phyloP scores from a whole-genome alignment of 805 yeast species.

The Sungouiozyma intestinalis region DNA sequence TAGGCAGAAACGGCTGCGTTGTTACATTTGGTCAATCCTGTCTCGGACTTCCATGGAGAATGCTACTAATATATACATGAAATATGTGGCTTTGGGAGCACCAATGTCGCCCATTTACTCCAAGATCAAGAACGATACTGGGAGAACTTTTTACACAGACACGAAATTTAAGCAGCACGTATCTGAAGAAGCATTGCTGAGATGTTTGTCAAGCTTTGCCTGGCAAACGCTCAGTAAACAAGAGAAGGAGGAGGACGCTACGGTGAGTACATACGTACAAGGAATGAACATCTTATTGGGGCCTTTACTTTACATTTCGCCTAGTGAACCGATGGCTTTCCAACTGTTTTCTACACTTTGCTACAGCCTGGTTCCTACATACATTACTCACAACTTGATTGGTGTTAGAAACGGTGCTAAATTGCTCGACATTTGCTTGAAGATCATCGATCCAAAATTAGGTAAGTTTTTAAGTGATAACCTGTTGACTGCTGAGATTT shows the following conservation, averaged over 20 bases:
- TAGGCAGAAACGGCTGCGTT: conserved; percentile 29
- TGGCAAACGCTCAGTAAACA: conserved; percentile 27
- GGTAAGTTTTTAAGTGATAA: conserved; percentile 35
- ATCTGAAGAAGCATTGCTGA: conserved; percentile 53
- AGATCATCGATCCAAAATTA: conserved; percentile 63
- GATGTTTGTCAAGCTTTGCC: conserved; percentile 69
- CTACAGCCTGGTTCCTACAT: conserved; percentile 59
- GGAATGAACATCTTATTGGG: conserved; percentile 85
- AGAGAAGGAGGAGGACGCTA: conserved; percentile 1
- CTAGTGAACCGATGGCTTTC: conserved; percentile 80
- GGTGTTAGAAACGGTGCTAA: conserved; percentile 73
- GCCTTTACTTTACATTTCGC: conserved; percentile 65
- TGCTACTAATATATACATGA: conserved; percentile 43
- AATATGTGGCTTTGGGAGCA: conserved; percentile 45
- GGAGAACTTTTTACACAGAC: conserved; percentile 75
- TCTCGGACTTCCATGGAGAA: conserved; percentile 49
- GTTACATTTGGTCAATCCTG: conserved; percentile 74
- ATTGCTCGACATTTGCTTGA: conserved; percentile 63
- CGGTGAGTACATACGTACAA: conserved; percentile 54
- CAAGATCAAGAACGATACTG: conserved; percentile 78
- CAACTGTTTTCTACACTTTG: conserved; percentile 56
- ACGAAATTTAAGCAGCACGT: conserved; percentile 51
- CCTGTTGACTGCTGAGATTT: conserved; percentile 68
- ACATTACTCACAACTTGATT: conserved; percentile 61
- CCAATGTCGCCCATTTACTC: conserved; percentile 40